Evolutionary conservation across 1,284 basidiomycete genomes (phyloP), one percentile per base, ranked within the genome.

Genomic region (Cryptococcus maquisensis): DNA sequence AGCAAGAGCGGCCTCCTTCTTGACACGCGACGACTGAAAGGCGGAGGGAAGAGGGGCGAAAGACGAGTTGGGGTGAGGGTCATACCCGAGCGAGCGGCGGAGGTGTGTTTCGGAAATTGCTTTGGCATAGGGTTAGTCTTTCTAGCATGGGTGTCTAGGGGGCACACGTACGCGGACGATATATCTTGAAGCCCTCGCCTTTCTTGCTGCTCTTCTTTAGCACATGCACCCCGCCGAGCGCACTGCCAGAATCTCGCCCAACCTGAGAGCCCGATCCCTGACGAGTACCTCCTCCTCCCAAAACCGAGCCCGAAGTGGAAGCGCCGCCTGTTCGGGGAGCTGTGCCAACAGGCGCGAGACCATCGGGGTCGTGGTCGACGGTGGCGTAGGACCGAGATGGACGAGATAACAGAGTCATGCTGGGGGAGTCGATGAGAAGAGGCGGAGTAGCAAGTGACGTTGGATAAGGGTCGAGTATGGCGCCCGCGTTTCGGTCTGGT

Each of bases 371-470:
- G 50, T 73, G 67, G 10, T 71, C 65, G 23, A 73, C 68, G 40
- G 64, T 57, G 47, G 66, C 69, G 55, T 74, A 74, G 41, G 68
- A 71, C 55, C 72, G 49, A 15, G 72, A 74, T 12, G 72, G 71
- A 46, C 65, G 65, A 16, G 63, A 56, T 23, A 69, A 54, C 24
- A 71, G 54, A 3, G 62, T 59, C 63, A 64, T 64, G 16, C 1
- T 16, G 24, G 10, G 8, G 18, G 20, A 23, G 12, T 38, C 6
- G 10, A 6, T 9, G n/a, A 10, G 15, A 49, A 15, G 20, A 15
- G 20, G 39, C 39, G 20, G 4, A n/a, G 39, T n/a, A 40, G 39
- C 39, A 15, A 21, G 39, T 21, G 28, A 32, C 28, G 28, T 32
- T 32, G 28, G 28, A 10, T 32, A 28, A 28, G 28, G 28, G 28